Evolutionary conservation across 2,329 filamentous ascomycete species (phyloP).

Genomic region (Cryphonectria parasitica): DNA sequence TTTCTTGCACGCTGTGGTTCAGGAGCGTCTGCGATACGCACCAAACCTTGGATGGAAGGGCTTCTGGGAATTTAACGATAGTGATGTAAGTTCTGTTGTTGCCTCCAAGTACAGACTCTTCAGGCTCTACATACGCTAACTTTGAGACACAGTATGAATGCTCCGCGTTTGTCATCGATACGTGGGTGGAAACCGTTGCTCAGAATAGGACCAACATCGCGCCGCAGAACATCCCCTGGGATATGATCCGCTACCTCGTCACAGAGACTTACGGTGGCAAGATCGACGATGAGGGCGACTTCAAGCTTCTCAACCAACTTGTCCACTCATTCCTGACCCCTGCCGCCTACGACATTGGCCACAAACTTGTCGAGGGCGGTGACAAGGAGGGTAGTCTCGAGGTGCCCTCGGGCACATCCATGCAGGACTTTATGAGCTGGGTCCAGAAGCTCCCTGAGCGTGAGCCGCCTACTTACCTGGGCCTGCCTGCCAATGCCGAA

Average conservation of each 20-base stretch:
- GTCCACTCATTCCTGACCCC: conserved; percentile 82
- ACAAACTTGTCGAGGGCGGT: conserved; percentile 77
- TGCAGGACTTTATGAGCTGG: conserved; percentile 89
- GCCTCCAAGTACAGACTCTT: not conserved
- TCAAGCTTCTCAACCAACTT: conserved; percentile 70
- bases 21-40: conserved; percentile 92
- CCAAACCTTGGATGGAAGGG: conserved; percentile 96
- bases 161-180: conserved; percentile 92
- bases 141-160: conserved; percentile 78
- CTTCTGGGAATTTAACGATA: conserved; percentile 99
- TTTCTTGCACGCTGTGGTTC: conserved; percentile 93
- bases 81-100: conserved; percentile 75
- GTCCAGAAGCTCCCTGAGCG: conserved; percentile 90
- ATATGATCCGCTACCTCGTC: conserved; percentile 88
- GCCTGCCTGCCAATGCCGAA: conserved; percentile 93
- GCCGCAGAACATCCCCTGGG: conserved; percentile 93
- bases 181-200: conserved; percentile 84
- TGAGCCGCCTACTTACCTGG: conserved; percentile 93
- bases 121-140: conserved; percentile 29
- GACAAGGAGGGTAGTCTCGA: conserved; percentile 64
- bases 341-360: conserved; percentile 87
- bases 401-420: conserved; percentile 78
- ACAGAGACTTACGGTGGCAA: conserved; percentile 97
- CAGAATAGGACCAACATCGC: conserved; percentile 90
- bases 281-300: conserved; percentile 90